These are phyloP conservation scores for Solanum clarkiae DNA, from an alignment of 257 asterid species.

Conservation along the genomic window DNA sequence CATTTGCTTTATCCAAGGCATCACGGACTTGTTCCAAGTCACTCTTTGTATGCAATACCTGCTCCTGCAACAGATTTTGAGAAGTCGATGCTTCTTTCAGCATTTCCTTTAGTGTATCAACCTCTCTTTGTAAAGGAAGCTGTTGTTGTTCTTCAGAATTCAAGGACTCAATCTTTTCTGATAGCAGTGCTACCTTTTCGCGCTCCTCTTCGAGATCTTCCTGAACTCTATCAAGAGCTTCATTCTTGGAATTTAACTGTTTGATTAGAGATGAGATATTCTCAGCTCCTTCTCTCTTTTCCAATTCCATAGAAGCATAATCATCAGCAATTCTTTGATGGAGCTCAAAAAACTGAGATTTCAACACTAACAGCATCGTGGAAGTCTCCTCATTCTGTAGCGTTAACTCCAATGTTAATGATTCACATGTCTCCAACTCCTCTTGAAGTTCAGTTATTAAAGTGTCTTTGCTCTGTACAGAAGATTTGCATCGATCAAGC, in stretches of 20 bases:
- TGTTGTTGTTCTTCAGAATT: conserved; percentile 29
- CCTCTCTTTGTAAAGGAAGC: conserved; percentile 40
- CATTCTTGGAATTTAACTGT: conserved; percentile 45
- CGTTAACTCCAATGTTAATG: conserved; percentile 39
- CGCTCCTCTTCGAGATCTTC: conserved; percentile 50
- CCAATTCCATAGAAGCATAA: conserved; percentile 15
- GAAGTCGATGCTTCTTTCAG: conserved; percentile 36
- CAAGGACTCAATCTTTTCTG: conserved; percentile 24
- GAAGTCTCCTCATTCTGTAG: conserved; percentile 52
- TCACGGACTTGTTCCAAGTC: conserved; percentile 37
- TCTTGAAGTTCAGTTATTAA: conserved; percentile 36
- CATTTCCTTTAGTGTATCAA: conserved; percentile 29
- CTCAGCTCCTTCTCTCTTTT: conserved; percentile 19
- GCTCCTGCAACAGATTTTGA: conserved; percentile 32
- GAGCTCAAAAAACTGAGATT: conserved; percentile 49
- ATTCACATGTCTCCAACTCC: conserved; percentile 55
- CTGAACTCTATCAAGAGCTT: conserved; percentile 27
- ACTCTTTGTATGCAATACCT: conserved; percentile 31
- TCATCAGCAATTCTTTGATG: conserved; percentile 24
- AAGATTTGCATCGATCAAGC: conserved; percentile 26
- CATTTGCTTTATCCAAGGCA: conserved; percentile 53
- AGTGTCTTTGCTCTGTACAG: conserved; percentile 27
- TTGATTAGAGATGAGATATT: conserved; percentile 17
- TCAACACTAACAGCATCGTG: conserved; percentile 44
- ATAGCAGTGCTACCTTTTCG: conserved; percentile 31